Base-by-base conservation (phyloP, 768 basidiomycete genomes). In the Boletus insuetus region DNA sequence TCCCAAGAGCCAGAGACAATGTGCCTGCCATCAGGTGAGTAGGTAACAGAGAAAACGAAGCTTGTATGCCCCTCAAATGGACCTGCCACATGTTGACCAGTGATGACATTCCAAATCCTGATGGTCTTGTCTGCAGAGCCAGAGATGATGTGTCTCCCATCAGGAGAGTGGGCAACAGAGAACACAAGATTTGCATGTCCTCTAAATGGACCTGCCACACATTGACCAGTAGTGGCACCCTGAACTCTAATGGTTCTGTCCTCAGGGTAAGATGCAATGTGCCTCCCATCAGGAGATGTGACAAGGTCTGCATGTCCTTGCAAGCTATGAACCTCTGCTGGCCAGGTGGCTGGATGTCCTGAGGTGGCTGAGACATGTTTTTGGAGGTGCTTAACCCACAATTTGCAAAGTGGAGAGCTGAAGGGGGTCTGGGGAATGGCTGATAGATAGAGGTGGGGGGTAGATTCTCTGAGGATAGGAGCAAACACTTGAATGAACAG, bases 131-230 rank as follows among this genome's bases (percentile, higher is more conserved):
- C 14, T 0, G 0, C 4, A 12, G 11, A 34, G 1, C 26, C 26
- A 26, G 26, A 26, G 26, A 26, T 8, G 9, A 29, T 29, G 26
- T 29, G 8, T 9, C 8, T 26, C 1, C 26, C 26, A 26, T 26
- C 26, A 26, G 26, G 8, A 1, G 26, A 26, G 26, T 26, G 4
- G 26, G 1, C 26, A 26, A 26, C 9, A 8, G 26, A 26, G 0
- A 1, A 1, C 3, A 26, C 26, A 8, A 0, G 7, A 14, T 2
- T 3, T 14, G 3, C 4, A 12, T 34, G 34, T 0, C 14, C 34
- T 12, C 3, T 34, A 2, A 34, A 34, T 34, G 14, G 34, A 12
- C 34, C 34, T 11, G 34, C 12, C 14, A 34, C 34, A 14, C 12
- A 12, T 34, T 11, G 14, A 6, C 14, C 34, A 34, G 14, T 14